phyloP scores from a whole-genome alignment of 176 grass and related monocot species.

The Aegilops sharonensis region DNA sequence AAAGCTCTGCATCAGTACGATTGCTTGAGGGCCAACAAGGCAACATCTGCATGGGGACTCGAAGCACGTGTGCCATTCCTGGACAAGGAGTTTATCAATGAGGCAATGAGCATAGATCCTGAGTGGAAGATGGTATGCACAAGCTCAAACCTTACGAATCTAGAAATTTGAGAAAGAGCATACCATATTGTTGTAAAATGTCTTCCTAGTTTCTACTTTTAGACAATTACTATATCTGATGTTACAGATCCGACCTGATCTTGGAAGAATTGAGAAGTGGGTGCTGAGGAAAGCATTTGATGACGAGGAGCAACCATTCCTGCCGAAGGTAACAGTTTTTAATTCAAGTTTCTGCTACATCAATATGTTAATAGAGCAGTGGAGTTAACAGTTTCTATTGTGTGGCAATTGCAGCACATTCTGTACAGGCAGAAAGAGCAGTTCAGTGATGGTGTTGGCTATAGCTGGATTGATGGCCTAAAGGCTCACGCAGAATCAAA shows the following conservation, averaged over 20 bases:
- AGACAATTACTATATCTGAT: background rate
- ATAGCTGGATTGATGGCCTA: slow-evolving; percentile 86
- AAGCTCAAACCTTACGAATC: background rate
- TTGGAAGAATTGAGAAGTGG: slow-evolving; percentile 86
- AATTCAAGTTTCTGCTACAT: background rate
- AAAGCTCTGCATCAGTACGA: slow-evolving; percentile 89
- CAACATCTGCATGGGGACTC: slow-evolving; percentile 80
- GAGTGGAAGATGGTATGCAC: slow-evolving; percentile 74
- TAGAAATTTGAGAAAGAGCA: background rate
- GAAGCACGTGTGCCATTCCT: slow-evolving; percentile 85
- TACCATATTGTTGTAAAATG: background rate
- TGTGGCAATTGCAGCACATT: slow-evolving; percentile 52
- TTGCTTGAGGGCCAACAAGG: slow-evolving; percentile 83
- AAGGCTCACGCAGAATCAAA: slow-evolving; percentile 61
- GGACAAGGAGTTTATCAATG: slow-evolving; percentile 80
- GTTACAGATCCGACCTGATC: slow-evolving; percentile 59
- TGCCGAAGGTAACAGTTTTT: slow-evolving; percentile 58
- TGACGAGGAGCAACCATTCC: slow-evolving; percentile 61
- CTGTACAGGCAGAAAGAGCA: slow-evolving; percentile 92
- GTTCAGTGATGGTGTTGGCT: slow-evolving; percentile 89
- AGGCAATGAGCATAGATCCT: slow-evolving; percentile 79
- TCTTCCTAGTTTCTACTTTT: background rate
- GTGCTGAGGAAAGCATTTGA: slow-evolving; percentile 83
- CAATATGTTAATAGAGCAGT: background rate
- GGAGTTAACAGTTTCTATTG: background rate